Conservation (phyloP, 2,329 filamentous ascomycete genomes). For the Gnomoniopsis smithogilvyi region DNA sequence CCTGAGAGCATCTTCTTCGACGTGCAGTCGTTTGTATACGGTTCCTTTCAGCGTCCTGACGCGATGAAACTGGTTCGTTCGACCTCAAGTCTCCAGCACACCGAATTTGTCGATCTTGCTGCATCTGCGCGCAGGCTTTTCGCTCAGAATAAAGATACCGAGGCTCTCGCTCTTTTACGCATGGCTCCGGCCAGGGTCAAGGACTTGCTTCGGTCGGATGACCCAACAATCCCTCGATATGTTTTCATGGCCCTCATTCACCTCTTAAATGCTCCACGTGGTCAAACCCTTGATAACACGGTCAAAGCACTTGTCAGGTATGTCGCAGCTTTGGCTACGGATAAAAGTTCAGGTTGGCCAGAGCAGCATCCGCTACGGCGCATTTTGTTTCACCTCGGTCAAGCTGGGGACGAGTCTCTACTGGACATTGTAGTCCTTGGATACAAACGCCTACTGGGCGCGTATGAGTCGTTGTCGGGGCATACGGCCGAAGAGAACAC, state of each 20-base stretch:
- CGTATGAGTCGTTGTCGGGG: constrained; percentile 6
- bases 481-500: constrained; percentile 1
- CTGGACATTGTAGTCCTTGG: constrained; percentile 11
- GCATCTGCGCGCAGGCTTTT: constrained; percentile 12
- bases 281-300: constrained; percentile 1
- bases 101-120: constrained; percentile 5
- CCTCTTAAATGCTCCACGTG: constrained; percentile 4
- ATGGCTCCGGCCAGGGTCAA: constrained; percentile 6
- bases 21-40: constrained; percentile 14
- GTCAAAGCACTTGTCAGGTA: constrained; percentile 12
- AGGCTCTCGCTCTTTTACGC: constrained; percentile 12
- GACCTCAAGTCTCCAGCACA: background rate
- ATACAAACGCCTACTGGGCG: constrained; percentile 11
- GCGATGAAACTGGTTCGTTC: background rate
- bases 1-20: constrained; percentile 15
- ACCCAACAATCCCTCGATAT: constrained; percentile 6
- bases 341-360: constrained; percentile 6
- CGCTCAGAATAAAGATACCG: constrained; percentile 5
- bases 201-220: constrained; percentile 8
- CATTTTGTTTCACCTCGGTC: constrained; percentile 8
- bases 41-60: background rate
- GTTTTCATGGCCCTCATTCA: constrained; percentile 15
- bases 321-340: constrained; percentile 7
- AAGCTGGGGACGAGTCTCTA: constrained; percentile 5
- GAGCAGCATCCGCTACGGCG: constrained; percentile 13